Conservation (phyloP, 768 basidiomycete species). For the Lyophyllum shimeji region DNA sequence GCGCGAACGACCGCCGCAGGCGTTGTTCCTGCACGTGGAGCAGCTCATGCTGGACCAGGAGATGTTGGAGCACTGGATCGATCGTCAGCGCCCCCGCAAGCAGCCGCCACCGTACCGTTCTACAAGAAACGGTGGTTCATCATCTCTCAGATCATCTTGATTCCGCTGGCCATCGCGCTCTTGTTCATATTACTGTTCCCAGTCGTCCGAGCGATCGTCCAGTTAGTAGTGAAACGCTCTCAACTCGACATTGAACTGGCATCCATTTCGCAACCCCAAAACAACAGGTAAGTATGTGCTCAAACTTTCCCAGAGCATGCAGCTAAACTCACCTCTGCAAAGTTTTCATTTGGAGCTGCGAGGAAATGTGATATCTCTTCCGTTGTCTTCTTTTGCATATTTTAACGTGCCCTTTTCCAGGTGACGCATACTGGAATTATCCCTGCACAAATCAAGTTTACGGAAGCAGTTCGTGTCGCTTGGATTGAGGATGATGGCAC, state of each 20-base stretch:
- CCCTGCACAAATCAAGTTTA: constrained; percentile 61
- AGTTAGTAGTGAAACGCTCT: constrained; percentile 58
- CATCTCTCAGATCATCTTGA: constrained; percentile 48
- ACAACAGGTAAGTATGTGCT: constrained; percentile 47
- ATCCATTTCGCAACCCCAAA: constrained; percentile 51
- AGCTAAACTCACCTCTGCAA: background rate
- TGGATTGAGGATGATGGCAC: constrained; percentile 52
- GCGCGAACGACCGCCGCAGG: constrained; percentile 25
- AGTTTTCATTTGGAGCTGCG: constrained; percentile 55
- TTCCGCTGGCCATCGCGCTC: constrained; percentile 56
- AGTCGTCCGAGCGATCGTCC: constrained; percentile 64
- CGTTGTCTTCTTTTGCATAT: background rate
- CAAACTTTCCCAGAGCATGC: background rate
- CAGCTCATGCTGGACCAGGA: constrained; percentile 13
- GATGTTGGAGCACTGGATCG: constrained; percentile 16
- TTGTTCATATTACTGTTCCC: constrained; percentile 71
- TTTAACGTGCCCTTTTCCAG: constrained; percentile 25
- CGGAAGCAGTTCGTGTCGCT: constrained; percentile 52
- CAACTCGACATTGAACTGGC: constrained; percentile 54
- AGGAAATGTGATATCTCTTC: constrained; percentile 44
- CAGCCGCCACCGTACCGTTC: constrained; percentile 37
- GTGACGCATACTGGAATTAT: constrained; percentile 69
- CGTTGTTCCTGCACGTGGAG: constrained; percentile 7
- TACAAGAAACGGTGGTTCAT: constrained; percentile 69
- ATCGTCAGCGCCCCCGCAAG: constrained; percentile 16